Percentiles rank a stretch among this genome's conserved stretches.
Conservation (phyloP, 2,329 filamentous ascomycete genomes). For the Laburnicola sp. region DNA sequence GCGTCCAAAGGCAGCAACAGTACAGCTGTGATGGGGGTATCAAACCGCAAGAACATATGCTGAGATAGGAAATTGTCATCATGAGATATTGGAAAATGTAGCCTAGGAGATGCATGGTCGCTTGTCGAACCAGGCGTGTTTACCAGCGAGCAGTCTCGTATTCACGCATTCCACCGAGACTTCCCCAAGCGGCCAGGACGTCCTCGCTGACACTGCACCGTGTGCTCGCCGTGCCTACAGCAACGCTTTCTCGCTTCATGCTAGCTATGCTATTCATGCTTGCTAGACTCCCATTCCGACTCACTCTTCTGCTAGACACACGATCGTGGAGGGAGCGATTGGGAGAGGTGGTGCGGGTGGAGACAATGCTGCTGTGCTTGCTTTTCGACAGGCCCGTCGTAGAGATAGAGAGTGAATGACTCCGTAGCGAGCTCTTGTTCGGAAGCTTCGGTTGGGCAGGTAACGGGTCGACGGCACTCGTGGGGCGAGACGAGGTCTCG, state of each 20-base stretch:
- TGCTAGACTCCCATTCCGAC: slow-evolving; percentile 27
- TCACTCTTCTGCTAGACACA: slow-evolving; percentile 20
- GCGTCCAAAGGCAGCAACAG: too few species aligned
- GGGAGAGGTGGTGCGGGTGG: slow-evolving; percentile 25
- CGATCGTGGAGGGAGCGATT: slow-evolving; percentile 16
- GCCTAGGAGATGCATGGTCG: neutral
- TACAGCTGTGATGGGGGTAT: neutral
- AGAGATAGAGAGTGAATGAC: slow-evolving; percentile 20
- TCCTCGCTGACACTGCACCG: slow-evolving; percentile 51
- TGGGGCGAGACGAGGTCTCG: slow-evolving; percentile 27
- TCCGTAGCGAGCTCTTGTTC: slow-evolving; percentile 22
- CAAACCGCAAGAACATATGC: slow-evolving; percentile 5
- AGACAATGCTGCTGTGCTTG: slow-evolving; percentile 29
- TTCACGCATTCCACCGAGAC: slow-evolving; percentile 45
- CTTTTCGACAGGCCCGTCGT: slow-evolving; percentile 13
- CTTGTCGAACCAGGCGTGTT: neutral
- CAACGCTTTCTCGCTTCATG: slow-evolving; percentile 21
- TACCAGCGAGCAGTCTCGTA: slow-evolving; percentile 9
- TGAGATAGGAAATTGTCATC: neutral
- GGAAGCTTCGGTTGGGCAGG: slow-evolving; percentile 14
- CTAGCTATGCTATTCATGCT: slow-evolving; percentile 28
- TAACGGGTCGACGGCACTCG: slow-evolving; percentile 27
- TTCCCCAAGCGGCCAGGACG: slow-evolving; percentile 53
- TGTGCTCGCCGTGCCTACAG: slow-evolving; percentile 17
- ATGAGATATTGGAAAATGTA: neutral